Percentiles rank a stretch among this genome's conserved stretches.
Evolutionary conservation across 805 yeast species (phyloP).

Genomic region (Starmerella etchellsii): DNA sequence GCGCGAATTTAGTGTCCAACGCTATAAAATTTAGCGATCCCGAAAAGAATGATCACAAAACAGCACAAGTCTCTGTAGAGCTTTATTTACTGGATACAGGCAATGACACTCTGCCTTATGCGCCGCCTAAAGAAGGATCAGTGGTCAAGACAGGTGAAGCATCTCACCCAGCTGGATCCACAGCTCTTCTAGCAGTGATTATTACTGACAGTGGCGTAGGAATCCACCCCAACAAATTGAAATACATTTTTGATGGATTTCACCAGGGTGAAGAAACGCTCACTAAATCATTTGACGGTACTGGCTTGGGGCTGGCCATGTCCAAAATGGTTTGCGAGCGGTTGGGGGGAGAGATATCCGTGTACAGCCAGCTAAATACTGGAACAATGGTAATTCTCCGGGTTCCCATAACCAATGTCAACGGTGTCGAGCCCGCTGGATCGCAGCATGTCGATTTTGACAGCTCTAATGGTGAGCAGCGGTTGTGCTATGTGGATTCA

Average conservation of each 20-base stretch:
- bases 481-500: neutral
- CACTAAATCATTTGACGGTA: conserved; percentile 84
- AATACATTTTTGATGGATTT: conserved; percentile 84
- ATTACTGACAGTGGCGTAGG: conserved; percentile 92
- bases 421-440: neutral
- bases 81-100: no score
- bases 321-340: conserved; percentile 78
- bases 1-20: conserved; percentile 82
- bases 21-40: conserved; percentile 83
- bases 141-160: no score
- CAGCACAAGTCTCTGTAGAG: no score
- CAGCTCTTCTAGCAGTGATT: conserved; percentile 40
- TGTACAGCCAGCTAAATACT: conserved; percentile 20
- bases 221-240: conserved; percentile 64
- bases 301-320: conserved; percentile 82
- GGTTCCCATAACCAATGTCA: conserved; percentile 11
- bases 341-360: conserved; percentile 70
- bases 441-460: neutral
- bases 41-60: neutral
- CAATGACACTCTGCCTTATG: no score
- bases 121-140: no score
- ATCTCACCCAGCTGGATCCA: no score
- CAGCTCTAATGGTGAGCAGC: neutral
- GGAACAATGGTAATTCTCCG: conserved; percentile 17
- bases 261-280: conserved; percentile 93